Evolutionary conservation across 495 filamentous ascomycete genomes (phyloP), one percentile per base, ranked within the genome.

Genomic region (Thozetella sp.): DNA sequence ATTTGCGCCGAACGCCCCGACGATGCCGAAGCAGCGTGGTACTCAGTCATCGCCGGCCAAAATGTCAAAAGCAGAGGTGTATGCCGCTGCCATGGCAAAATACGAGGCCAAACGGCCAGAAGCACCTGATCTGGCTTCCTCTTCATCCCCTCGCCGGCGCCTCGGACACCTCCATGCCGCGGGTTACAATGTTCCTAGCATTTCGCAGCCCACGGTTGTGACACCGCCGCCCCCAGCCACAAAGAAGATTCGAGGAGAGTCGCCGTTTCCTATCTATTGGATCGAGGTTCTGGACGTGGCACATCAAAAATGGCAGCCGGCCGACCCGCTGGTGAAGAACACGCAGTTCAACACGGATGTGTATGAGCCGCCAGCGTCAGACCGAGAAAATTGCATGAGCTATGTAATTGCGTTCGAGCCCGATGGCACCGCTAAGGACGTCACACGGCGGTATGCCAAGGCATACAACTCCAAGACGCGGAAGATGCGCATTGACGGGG

Each of bases 391-490:
- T 63, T 78, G 64, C 48, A 85, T 99, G 76, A 83, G 75, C 61
- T 99, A 99, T 71, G 93, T 90, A 2, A 76, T 97, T 62, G 92
- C 88, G 0, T 97, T 98, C 60, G 90, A 96, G 64, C 70, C 72
- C 11, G 90, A 93, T 61, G 87, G 83, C 24, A 85, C 82, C 2
- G 91, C 84, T 9, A 81, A 81, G 69, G 95, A 99, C 67, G 90
- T 97, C 2, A 96, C 91, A 11, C 81, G 87, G 40, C 85, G 92
- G 15, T 96, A 96, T 63, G 76, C 83, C 0, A 91, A 90, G 63
- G 88, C 88, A 0, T 97, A 89, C 76, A 96, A 93, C 70, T 89
- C 92, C 15, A 97, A 97, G 72, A 97, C 92, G 10, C 83, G 90
- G 55, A 90, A 86, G 55, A 67, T 81, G 25, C 84, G 95, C 20